Conservation (phyloP, 768 basidiomycete species). For the Mycena leptocephala region DNA sequence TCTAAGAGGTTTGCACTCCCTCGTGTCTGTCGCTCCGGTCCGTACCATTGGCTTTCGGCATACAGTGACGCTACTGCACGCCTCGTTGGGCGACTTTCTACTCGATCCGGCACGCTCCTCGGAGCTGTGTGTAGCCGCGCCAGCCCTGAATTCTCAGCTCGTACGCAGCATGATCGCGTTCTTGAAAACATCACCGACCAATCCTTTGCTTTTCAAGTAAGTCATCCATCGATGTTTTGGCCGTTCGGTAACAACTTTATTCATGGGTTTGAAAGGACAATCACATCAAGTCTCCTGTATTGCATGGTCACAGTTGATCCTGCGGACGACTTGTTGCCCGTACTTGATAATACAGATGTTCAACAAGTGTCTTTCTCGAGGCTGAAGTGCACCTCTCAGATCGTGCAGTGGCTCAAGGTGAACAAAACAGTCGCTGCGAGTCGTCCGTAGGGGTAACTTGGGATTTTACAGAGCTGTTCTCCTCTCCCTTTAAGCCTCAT, state of each 20-base stretch:
- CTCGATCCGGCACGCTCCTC: neutral
- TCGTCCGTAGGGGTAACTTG: neutral
- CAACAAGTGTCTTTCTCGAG: neutral
- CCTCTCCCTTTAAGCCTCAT: neutral
- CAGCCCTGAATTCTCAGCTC: neutral
- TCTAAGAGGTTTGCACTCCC: slow-evolving; percentile 8
- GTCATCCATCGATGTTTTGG: neutral
- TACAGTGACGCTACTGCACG: neutral
- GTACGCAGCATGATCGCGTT: neutral
- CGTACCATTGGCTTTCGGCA: neutral
- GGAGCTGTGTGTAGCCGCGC: neutral
- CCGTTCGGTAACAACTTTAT: neutral
- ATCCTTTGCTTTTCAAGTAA: neutral
- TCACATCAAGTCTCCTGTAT: neutral
- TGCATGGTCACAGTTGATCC: neutral
- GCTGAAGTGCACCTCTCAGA: too few species aligned
- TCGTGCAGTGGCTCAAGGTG: slow-evolving; percentile 8
- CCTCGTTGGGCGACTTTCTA: slow-evolving; percentile 11
- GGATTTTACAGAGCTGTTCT: neutral
- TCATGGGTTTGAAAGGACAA: neutral
- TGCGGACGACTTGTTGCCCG: neutral
- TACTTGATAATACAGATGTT: neutral
- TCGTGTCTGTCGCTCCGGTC: neutral
- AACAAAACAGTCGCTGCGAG: neutral
- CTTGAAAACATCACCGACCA: neutral